A percentile compares a stretch with the other conserved stretches of the same genome.
Conservation (phyloP, 768 basidiomycete genomes). For the Mycena pura region DNA sequence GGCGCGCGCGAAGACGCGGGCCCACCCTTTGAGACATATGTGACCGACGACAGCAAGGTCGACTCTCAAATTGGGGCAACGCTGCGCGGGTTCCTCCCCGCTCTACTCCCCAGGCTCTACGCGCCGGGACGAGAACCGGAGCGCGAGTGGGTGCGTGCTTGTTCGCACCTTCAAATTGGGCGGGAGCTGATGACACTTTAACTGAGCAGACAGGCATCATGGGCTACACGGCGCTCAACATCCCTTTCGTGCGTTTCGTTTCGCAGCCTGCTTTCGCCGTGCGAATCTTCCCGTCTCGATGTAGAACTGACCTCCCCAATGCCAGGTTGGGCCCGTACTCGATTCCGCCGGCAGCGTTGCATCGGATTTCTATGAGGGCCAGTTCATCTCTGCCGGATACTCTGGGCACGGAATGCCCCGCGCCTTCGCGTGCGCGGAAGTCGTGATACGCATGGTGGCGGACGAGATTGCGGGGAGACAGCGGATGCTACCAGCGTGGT, state of each 20-base stretch:
- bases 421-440: constrained; percentile 52
- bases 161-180: too few species aligned
- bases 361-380: constrained; percentile 39
- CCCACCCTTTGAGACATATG: constrained; percentile 55
- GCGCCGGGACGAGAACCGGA: constrained; percentile 58
- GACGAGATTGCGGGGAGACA: constrained; percentile 42
- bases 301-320: neutral
- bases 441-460: constrained; percentile 52
- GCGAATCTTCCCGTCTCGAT: too few species aligned
- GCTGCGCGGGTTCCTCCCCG: constrained; percentile 65
- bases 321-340: constrained; percentile 58
- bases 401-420: constrained; percentile 68
- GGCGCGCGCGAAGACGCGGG: constrained; percentile 60
- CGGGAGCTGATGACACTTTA: too few species aligned
- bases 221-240: constrained; percentile 68
- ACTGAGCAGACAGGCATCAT: constrained; percentile 79
- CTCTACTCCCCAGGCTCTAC: constrained; percentile 61
- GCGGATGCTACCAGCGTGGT: constrained; percentile 56
- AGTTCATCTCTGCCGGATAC: constrained; percentile 62
- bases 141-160: constrained; percentile 79
- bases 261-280: neutral
- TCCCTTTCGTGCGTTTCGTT: constrained; percentile 68
- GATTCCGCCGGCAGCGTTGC: constrained; percentile 15
- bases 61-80: constrained; percentile 53
- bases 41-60: constrained; percentile 63